Conservation (phyloP, 108 stramenopile species). For the Cyclostephanos invisitatus region DNA sequence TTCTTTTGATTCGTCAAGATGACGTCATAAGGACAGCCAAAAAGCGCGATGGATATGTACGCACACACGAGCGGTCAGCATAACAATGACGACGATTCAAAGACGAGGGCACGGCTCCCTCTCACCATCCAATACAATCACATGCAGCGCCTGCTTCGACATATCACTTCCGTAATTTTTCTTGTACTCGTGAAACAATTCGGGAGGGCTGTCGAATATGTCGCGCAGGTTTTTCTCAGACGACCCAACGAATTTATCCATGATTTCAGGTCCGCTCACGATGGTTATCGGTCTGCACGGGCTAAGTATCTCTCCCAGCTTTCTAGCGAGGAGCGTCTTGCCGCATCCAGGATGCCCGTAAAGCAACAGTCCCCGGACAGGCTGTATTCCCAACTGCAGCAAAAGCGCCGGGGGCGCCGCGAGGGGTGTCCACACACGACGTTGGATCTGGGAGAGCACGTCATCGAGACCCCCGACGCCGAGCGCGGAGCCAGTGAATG, state of each 20-base stretch:
- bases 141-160: constrained; percentile 59
- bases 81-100: not conserved
- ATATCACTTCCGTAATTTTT: constrained; percentile 64
- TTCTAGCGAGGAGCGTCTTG: constrained; percentile 75
- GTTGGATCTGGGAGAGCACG: constrained; percentile 70
- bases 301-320: constrained; percentile 72
- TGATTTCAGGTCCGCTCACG: constrained; percentile 82
- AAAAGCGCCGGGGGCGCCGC: constrained; percentile 80
- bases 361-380: constrained; percentile 73
- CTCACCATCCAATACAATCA: constrained; percentile 80
- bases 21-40: not conserved
- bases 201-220: constrained; percentile 84
- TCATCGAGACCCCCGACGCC: constrained; percentile 87
- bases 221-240: constrained; percentile 81
- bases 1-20: constrained; percentile 44
- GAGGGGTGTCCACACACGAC: constrained; percentile 86
- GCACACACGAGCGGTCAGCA: not conserved
- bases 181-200: constrained; percentile 66
- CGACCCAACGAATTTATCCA: constrained; percentile 90
- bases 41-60: not conserved
- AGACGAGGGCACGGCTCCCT: not conserved
- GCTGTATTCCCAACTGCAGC: constrained; percentile 75
- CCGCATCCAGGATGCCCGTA: constrained; percentile 83
- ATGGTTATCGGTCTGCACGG: constrained; percentile 83
- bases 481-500: constrained; percentile 69